These are phyloP conservation scores for Adansonia rubrostipa DNA, from an alignment of 441 rosid genomes.

Conservation along the genomic window DNA sequence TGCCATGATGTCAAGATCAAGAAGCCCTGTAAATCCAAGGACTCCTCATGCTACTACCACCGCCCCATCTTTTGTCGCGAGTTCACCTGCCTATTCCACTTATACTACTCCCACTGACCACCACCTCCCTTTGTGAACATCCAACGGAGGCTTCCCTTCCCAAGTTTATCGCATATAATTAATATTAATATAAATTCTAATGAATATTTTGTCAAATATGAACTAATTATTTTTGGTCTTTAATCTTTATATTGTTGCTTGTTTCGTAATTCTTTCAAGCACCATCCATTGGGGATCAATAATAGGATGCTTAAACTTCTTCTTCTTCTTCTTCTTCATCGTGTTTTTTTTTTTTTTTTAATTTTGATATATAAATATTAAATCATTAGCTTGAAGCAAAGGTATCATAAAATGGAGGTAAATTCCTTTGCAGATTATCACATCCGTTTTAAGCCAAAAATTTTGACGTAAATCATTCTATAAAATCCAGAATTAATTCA, in stretches of 20 bases:
- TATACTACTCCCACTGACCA: constrained; percentile 36
- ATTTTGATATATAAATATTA: too few species aligned
- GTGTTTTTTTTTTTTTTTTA: too few species aligned
- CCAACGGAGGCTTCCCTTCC: background rate
- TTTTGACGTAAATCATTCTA: too few species aligned
- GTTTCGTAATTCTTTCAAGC: constrained; percentile 5
- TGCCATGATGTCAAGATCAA: constrained; percentile 37
- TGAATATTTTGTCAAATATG: constrained; percentile 4
- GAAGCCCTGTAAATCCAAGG: constrained; percentile 33
- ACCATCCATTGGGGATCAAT: background rate
- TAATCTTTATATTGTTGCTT: constrained; percentile 9
- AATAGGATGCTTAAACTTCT: background rate
- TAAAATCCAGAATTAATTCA: too few species aligned
- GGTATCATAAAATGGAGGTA: too few species aligned
- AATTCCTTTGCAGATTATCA: background rate
- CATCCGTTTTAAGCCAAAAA: too few species aligned
- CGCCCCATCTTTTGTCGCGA: constrained; percentile 50
- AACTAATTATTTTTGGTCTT: constrained; percentile 4
- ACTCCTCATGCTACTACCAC: constrained; percentile 26
- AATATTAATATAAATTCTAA: background rate
- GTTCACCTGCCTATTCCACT: constrained; percentile 43
- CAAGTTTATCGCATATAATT: background rate
- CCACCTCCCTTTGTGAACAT: constrained; percentile 29
- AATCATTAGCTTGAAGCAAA: background rate
- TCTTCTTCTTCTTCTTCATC: background rate